phyloP scores from a whole-genome alignment of 139 green algal species.

The Ettlia oleoabundans region DNA sequence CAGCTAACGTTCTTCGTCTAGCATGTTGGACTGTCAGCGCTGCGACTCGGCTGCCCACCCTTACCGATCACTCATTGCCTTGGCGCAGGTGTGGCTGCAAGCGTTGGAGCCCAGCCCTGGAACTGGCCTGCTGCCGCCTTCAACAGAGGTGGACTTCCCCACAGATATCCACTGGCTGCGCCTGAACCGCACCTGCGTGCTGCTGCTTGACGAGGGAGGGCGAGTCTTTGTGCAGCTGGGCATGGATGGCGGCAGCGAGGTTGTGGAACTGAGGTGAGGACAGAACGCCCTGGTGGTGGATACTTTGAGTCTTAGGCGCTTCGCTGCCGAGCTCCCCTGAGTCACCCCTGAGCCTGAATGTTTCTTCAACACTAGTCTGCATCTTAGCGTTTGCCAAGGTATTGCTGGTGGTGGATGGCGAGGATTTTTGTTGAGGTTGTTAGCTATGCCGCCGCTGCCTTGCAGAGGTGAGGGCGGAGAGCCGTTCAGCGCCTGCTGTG shows the following conservation, averaged over 20 bases:
- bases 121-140: neutral
- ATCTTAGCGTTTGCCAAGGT: too few species aligned
- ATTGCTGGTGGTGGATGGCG: too few species aligned
- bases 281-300: neutral
- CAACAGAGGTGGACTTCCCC: neutral
- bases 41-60: neutral
- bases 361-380: too few species aligned
- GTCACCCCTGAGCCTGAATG: too few species aligned
- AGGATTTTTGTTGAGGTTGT: too few species aligned
- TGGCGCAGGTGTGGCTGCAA: conserved; percentile 7
- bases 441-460: neutral
- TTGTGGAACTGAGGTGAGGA: conserved; percentile 20
- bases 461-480: conserved; percentile 25
- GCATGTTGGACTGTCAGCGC: too few species aligned
- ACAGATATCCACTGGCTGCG: neutral
- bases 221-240: conserved; percentile 34
- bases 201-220: conserved; percentile 22
- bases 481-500: conserved; percentile 57
- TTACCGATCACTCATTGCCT: neutral
- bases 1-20: too few species aligned
- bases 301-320: too few species aligned
- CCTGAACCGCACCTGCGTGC: neutral
- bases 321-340: too few species aligned
- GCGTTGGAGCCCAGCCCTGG: neutral
- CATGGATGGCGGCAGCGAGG: neutral